Evolutionary conservation across 2,329 filamentous ascomycete species (phyloP), one percentile per base, ranked within the genome.

Genomic region (Fulvia fulva): DNA sequence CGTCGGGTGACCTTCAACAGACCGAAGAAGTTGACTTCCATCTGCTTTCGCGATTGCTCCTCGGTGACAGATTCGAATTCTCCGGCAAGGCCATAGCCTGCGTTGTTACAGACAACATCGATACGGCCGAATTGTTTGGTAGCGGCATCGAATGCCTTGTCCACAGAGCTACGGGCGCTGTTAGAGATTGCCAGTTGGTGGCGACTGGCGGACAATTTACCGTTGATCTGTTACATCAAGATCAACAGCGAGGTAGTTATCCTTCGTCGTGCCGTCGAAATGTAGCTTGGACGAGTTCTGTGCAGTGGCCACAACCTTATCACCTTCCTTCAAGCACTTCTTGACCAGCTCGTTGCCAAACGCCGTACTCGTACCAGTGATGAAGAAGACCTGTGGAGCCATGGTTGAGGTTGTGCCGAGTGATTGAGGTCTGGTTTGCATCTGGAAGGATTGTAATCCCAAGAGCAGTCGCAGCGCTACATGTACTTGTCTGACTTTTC

Each of bases 21-120:
- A 2, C 84, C 83, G 56, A 82, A 84, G 66, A 85, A 81, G 65
- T 87, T 86, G 59, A 82, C 77, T 51, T 87, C 81, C 70, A 86
- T 78, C 64, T 85, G 80, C 2, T 69, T 76, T 1, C 78, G 74
- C 44, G 82, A 78, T 28, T 83, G 76, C 1, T 75, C 67, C 1
- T 83, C 75, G 0, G 73, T 72, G 2, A 81, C 68, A 6, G 80
- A 78, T 64, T 87, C 83, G 50, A 85, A 78, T 1, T 79, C 76
- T 12, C 79, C 81, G 5, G 71, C 67, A 1, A 83, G 71, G n/a
- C 81, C 80, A 58, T 84, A 85, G 2, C 83, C 84, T 3, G 83
- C 83, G 23, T 61, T 58, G 59, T 61, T 61, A 22, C 37, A 52
- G 12, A 86, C 79, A 0, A 85, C 79, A 66, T 87, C 83, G 46